A percentile compares a stretch with the other conserved stretches of the same genome.
These are phyloP conservation scores for Porpolomopsis calyptriformis DNA, from an alignment of 768 basidiomycete genomes.

Conservation along the genomic window DNA sequence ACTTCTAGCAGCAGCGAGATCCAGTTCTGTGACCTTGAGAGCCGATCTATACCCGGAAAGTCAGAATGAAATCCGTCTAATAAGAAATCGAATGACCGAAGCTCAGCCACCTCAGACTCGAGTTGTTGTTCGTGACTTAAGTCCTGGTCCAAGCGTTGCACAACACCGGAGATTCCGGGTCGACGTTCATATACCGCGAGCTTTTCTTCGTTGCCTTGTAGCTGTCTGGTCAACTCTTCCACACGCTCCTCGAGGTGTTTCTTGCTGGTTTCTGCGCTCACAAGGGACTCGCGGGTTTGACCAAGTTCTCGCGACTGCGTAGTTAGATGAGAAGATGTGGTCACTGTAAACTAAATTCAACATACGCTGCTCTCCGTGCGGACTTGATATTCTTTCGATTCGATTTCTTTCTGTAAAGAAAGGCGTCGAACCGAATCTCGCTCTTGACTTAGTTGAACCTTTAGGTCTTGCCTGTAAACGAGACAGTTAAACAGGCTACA, in stretches of 20 bases:
- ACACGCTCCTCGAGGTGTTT: slow-evolving; percentile 67
- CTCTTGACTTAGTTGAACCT: slow-evolving; percentile 59
- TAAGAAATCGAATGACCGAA: slow-evolving; percentile 41
- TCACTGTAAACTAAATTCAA: slow-evolving; percentile 6
- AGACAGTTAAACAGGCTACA: background rate
- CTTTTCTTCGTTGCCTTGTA: slow-evolving; percentile 76
- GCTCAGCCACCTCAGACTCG: slow-evolving; percentile 75
- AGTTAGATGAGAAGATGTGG: background rate
- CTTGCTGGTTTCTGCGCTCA: slow-evolving; percentile 68
- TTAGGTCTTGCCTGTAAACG: slow-evolving; percentile 55
- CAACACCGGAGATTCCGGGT: slow-evolving; percentile 22
- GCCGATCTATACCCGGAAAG: slow-evolving; percentile 38
- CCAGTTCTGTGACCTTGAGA: slow-evolving; percentile 69
- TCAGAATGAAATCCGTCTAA: background rate
- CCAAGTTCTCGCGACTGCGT: slow-evolving; percentile 52
- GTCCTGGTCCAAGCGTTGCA: slow-evolving; percentile 31
- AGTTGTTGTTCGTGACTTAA: slow-evolving; percentile 67
- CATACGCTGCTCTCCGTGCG: slow-evolving; percentile 64
- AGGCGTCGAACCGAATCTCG: slow-evolving; percentile 64
- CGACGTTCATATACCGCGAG: slow-evolving; percentile 78
- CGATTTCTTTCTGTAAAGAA: slow-evolving; percentile 73
- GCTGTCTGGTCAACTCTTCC: slow-evolving; percentile 46
- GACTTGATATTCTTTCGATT: slow-evolving; percentile 61
- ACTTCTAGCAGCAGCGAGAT: slow-evolving; percentile 55
- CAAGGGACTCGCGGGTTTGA: slow-evolving; percentile 57